Conservation (phyloP, 2,329 filamentous ascomycete genomes). For the Lachnellula subtilissima region DNA sequence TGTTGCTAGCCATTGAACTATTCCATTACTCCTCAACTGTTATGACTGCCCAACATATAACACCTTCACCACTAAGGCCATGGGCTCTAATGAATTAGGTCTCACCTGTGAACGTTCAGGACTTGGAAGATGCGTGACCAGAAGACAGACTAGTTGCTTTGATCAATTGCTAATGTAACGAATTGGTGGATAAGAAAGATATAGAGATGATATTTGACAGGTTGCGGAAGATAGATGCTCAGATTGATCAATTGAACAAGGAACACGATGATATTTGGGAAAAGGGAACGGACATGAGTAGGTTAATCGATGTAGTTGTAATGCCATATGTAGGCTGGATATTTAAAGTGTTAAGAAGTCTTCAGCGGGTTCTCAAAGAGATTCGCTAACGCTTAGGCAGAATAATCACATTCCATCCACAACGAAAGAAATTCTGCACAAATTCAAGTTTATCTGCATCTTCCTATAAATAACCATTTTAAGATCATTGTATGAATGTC, state of each 20-base stretch:
- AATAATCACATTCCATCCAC: no score
- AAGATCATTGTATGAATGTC: no score
- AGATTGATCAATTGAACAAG: slow-evolving; percentile 40
- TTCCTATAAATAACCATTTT: no score
- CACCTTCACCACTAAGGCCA: slow-evolving; percentile 32
- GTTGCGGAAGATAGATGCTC: slow-evolving; percentile 19
- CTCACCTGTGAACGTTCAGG: slow-evolving; percentile 7
- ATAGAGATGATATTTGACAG: slow-evolving; percentile 19
- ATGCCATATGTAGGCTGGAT: not conserved
- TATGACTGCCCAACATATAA: slow-evolving; percentile 18
- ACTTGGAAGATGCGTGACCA: slow-evolving; percentile 1
- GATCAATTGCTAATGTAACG: slow-evolving; percentile 40
- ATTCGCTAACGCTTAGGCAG: no score
- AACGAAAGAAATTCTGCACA: no score
- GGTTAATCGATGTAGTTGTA: slow-evolving; percentile 39
- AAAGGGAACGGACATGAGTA: slow-evolving; percentile 40
- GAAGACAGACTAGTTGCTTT: slow-evolving; percentile 10
- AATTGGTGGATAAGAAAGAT: slow-evolving; percentile 26
- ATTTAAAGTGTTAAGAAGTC: no score
- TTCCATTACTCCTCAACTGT: slow-evolving; percentile 32
- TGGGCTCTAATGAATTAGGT: slow-evolving; percentile 40
- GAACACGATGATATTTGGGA: slow-evolving; percentile 61
- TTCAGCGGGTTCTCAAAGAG: no score
- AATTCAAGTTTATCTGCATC: no score
- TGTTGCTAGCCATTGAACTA: slow-evolving; percentile 62